phyloP scores from a whole-genome alignment of 2,329 filamentous ascomycete genomes.

The Epichloe hybrida region DNA sequence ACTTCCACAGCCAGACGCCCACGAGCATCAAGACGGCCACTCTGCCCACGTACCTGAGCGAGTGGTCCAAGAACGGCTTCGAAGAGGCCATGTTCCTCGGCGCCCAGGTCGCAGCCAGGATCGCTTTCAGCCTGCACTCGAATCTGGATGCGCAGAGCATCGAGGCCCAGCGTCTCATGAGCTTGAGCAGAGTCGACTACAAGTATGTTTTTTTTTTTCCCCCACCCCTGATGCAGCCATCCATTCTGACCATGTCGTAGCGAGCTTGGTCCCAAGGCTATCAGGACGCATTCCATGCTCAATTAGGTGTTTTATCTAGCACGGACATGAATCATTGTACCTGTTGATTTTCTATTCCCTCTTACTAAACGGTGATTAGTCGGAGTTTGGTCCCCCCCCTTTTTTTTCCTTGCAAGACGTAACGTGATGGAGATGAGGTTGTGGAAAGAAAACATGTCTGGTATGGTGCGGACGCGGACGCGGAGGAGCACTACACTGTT shows the following conservation, averaged over 20 bases:
- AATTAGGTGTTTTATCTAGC: slow-evolving; percentile 16
- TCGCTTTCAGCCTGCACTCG: slow-evolving; percentile 43
- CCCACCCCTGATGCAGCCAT: too few relatives aligned
- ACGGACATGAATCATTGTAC: too few relatives aligned
- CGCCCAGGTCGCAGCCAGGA: slow-evolving; percentile 64
- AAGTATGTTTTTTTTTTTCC: slow-evolving; percentile 32
- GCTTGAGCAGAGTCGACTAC: slow-evolving; percentile 44
- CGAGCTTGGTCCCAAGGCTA: slow-evolving; percentile 40
- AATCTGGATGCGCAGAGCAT: slow-evolving; percentile 38
- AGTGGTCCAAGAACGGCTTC: slow-evolving; percentile 70
- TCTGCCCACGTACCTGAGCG: slow-evolving; percentile 72
- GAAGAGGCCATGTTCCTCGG: slow-evolving; percentile 83
- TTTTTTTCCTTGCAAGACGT: background rate
- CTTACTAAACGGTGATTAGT: background rate
- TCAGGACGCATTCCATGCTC: slow-evolving; percentile 40
- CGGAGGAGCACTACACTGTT: too few relatives aligned
- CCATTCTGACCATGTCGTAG: slow-evolving; percentile 15
- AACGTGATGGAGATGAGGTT: too few relatives aligned
- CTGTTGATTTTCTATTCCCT: background rate
- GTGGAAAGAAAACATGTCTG: too few relatives aligned
- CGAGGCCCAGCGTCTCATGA: slow-evolving; percentile 43
- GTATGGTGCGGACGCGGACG: too few relatives aligned
- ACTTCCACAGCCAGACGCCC: slow-evolving; percentile 58
- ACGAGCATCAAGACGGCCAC: slow-evolving; percentile 69
- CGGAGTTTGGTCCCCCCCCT: background rate